Evolutionary conservation across 2,329 filamentous ascomycete species (phyloP).

Genomic region (Sporothrix euskadiensis): DNA sequence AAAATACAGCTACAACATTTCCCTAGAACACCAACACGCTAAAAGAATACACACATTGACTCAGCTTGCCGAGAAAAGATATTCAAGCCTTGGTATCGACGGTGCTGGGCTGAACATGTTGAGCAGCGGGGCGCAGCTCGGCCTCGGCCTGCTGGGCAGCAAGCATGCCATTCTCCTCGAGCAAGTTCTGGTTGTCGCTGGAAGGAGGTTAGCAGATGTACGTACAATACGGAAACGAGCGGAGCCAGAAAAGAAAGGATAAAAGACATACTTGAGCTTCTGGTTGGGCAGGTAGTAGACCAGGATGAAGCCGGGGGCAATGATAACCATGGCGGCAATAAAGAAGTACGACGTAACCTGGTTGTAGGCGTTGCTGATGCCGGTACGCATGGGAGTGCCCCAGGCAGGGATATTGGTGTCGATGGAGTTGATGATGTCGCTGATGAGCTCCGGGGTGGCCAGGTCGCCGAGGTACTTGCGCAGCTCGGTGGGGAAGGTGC

Average conservation of each 20-base stretch:
- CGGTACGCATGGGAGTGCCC: conserved; percentile 25
- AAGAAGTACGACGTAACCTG: conserved; percentile 27
- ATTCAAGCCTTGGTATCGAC: neutral
- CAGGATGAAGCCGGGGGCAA: conserved; percentile 23
- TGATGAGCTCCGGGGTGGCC: conserved; percentile 24
- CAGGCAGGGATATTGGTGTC: conserved; percentile 22
- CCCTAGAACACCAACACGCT: neutral
- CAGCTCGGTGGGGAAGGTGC: conserved; percentile 22
- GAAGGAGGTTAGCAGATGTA: neutral
- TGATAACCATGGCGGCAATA: conserved; percentile 26
- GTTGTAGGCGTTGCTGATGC: conserved; percentile 28
- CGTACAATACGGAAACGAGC: neutral
- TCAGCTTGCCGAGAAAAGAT: neutral
- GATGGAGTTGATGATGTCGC: conserved; percentile 29
- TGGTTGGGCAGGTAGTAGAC: conserved; percentile 26
- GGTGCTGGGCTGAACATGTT: neutral
- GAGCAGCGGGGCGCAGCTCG: neutral
- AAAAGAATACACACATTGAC: neutral
- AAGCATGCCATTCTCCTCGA: conserved; percentile 23
- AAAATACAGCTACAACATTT: neutral
- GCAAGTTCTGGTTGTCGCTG: conserved; percentile 26
- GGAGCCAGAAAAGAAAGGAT: neutral
- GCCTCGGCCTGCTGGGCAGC: conserved; percentile 5
- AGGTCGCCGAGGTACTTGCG: conserved; percentile 22
- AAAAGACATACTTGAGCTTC: conserved; percentile 21